Base-by-base conservation (phyloP, 202 grass and related monocot species). In the Musa balbisiana region DNA sequence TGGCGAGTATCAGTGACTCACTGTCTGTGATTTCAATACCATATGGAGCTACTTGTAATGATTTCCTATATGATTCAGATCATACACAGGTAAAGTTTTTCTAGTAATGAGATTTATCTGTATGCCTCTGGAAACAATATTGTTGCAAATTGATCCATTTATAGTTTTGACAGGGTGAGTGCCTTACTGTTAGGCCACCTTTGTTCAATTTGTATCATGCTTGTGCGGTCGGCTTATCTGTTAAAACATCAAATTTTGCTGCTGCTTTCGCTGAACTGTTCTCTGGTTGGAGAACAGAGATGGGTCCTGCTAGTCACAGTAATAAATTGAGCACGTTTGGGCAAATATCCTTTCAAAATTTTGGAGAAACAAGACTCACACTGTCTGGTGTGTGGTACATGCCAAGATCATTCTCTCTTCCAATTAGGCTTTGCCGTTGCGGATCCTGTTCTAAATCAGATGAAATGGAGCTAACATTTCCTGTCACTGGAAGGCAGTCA, bases 21-120 rank as follows among this genome's bases (percentile, higher is more conserved):
- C 78, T 88, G 10, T 93, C 93, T 64, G 67, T 83, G 71, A 79
- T 87, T 72, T 82, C 84, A 52, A 74, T 87, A 52, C 88, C 93
- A 51, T 59, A 89, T 68, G 93, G 90, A 43, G 93, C 90, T 52
- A 89, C 73, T 76, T 89, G 90, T 80, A 81, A 87, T 81, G 90
- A 97, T 86, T 97, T 93, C 80, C 80, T 74, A 49, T 73, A 76
- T 0, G 81, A 81, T 52, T 67, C 53, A 53, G 52, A 74, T 75
- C 26, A 67, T 33, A 74, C 25, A 55, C 85, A 97, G 93, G 93
- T 93, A 89, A 83, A 84, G 84, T 16, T 53, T 86, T 62, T 43
- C 33, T n/a, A 14, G 71, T 50, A 15, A n/a, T 49, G 9, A 51
- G 43, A 51, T 70, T 22, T 51, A n/a, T 10, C 16, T 21, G 43